Percentiles rank a stretch among this genome's conserved stretches.
These are phyloP conservation scores for Penicillium sp. DNA, from an alignment of 2,329 filamentous ascomycete genomes.

Conservation along the genomic window DNA sequence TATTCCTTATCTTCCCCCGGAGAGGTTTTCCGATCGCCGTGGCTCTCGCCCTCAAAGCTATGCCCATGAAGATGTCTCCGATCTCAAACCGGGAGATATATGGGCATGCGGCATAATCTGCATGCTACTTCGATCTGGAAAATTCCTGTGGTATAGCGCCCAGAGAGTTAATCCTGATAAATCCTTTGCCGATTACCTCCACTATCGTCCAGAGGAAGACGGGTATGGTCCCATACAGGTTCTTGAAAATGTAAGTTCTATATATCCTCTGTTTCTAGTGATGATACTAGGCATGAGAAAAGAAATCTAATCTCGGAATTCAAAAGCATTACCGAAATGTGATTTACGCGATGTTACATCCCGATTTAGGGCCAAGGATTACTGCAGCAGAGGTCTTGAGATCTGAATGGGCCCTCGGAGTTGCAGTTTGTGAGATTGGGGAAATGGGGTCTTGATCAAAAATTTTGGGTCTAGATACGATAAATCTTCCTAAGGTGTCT, in stretches of 20 bases:
- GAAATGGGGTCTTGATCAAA: background rate
- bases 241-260: conserved; percentile 1
- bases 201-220: background rate
- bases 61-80: background rate
- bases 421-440: conserved; percentile 6
- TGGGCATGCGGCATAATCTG: conserved; percentile 8
- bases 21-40: background rate
- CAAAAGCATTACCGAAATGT: conserved; percentile 5
- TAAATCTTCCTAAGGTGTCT: background rate
- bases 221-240: conserved; percentile 2
- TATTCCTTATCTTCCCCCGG: conserved; percentile 7
- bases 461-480: no score
- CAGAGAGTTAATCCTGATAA: background rate
- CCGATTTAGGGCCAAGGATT: background rate
- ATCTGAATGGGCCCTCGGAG: conserved; percentile 5
- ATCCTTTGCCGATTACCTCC: conserved; percentile 1
- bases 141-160: conserved; percentile 1
- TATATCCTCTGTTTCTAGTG: background rate
- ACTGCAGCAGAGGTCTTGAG: conserved; percentile 5
- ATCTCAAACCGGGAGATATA: conserved; percentile 3
- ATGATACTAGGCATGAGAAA: background rate
- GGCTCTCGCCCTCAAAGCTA: background rate
- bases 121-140: background rate
- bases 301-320: background rate
- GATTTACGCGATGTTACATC: conserved; percentile 10